phyloP scores from a whole-genome alignment of 805 yeast species.

The Barnettozyma salicaria region DNA sequence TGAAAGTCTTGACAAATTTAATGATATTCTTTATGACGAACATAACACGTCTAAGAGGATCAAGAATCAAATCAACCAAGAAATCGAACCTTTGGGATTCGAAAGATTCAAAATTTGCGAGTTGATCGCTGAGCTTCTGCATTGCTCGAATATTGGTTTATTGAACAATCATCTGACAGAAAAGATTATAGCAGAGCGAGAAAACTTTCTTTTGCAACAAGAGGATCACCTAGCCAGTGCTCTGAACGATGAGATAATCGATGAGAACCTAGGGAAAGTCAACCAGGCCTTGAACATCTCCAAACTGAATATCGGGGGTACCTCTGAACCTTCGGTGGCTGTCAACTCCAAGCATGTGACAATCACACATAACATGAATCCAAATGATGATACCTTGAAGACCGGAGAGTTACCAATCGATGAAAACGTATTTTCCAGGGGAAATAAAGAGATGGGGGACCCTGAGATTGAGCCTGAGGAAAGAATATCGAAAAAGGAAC shows the following conservation, averaged over 20 bases:
- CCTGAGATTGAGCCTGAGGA: neutral
- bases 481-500: constrained; percentile 16
- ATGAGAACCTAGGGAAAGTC: constrained; percentile 4
- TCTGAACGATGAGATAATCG: constrained; percentile 23
- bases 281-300: constrained; percentile 17
- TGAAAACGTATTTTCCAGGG: neutral
- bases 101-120: constrained; percentile 92
- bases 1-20: constrained; percentile 49
- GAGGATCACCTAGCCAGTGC: constrained; percentile 24
- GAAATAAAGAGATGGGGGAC: neutral
- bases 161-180: constrained; percentile 75
- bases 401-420: constrained; percentile 14
- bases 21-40: constrained; percentile 36
- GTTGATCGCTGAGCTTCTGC: constrained; percentile 86
- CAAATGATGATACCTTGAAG: constrained; percentile 8
- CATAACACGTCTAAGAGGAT: constrained; percentile 25
- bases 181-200: constrained; percentile 62
- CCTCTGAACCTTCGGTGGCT: constrained; percentile 28
- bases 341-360: constrained; percentile 23
- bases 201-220: constrained; percentile 44
- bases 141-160: constrained; percentile 92
- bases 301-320: constrained; percentile 23
- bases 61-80: constrained; percentile 43
- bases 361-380: constrained; percentile 21
- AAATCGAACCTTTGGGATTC: constrained; percentile 80